These are phyloP conservation scores for Entomortierella lignicola DNA, from an alignment of 192 early-diverging fungal species.

Conservation along the genomic window DNA sequence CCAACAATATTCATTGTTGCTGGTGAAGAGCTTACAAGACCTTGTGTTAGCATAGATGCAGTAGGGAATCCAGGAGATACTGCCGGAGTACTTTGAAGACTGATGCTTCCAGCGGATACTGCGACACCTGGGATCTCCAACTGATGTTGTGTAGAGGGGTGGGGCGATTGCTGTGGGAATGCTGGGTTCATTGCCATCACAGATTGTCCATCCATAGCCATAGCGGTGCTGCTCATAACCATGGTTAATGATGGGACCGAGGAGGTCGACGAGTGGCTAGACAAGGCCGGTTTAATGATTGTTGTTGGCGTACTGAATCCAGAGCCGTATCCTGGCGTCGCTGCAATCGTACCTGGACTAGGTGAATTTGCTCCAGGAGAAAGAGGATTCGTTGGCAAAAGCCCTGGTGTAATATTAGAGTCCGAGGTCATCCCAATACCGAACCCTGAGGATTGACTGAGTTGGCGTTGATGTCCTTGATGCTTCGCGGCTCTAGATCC, in stretches of 20 bases:
- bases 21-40: background rate
- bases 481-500: slow-evolving; percentile 26
- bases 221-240: slow-evolving; percentile 27
- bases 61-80: slow-evolving; percentile 15
- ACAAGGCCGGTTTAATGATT: slow-evolving; percentile 29
- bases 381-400: slow-evolving; percentile 9
- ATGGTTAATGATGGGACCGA: slow-evolving; percentile 44
- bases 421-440: slow-evolving; percentile 13
- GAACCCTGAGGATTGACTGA: slow-evolving; percentile 32
- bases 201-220: slow-evolving; percentile 25
- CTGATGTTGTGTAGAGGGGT: background rate
- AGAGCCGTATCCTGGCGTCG: background rate
- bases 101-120: background rate
- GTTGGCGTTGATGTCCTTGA: slow-evolving; percentile 46
- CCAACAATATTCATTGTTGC: background rate
- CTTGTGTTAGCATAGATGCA: background rate
- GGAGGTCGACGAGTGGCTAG: slow-evolving; percentile 35
- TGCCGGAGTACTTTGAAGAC: slow-evolving; percentile 9
- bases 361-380: slow-evolving; percentile 35
- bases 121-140: background rate
- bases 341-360: slow-evolving; percentile 10
- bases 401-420: slow-evolving; percentile 2
- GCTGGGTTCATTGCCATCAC: background rate
- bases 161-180: slow-evolving; percentile 12
- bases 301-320: slow-evolving; percentile 12